Percentiles rank a stretch among this genome's conserved stretches.
Conservation (phyloP, 1,139 yeast genomes). For the Lipomyces yarrowii region DNA sequence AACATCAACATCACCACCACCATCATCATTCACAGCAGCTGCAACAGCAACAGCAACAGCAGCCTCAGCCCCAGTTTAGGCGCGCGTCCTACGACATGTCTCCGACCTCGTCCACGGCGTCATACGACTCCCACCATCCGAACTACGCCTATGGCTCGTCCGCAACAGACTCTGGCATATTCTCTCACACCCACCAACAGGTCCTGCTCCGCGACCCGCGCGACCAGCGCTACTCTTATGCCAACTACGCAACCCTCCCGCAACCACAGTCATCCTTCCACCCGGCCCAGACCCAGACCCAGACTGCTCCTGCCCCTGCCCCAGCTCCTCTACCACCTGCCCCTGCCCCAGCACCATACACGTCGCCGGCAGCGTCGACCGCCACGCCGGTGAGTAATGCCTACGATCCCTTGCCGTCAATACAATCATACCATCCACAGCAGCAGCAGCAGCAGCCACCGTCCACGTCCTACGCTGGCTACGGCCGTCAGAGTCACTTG, state of each 20-base stretch:
- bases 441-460: background rate
- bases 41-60: constrained; percentile 23
- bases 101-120: constrained; percentile 6
- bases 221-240: constrained; percentile 15
- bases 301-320: background rate
- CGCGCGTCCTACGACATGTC: constrained; percentile 14
- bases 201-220: constrained; percentile 34
- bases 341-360: background rate
- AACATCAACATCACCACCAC: constrained; percentile 37
- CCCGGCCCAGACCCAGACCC: background rate
- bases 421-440: constrained; percentile 1
- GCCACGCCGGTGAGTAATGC: background rate
- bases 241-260: constrained; percentile 6
- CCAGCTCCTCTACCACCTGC: no score
- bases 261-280: constrained; percentile 2
- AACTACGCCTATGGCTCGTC: constrained; percentile 19
- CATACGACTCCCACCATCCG: constrained; percentile 8
- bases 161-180: background rate
- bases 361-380: background rate
- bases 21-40: constrained; percentile 39
- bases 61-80: constrained; percentile 7
- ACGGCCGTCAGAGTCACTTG: background rate
- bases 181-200: constrained; percentile 23
- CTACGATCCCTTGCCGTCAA: background rate
- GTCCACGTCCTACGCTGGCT: background rate